Percentiles rank a stretch among this genome's conserved stretches.
Evolutionary conservation across 2,329 filamentous ascomycete species (phyloP).

Genomic region (Westerdykella sp.): DNA sequence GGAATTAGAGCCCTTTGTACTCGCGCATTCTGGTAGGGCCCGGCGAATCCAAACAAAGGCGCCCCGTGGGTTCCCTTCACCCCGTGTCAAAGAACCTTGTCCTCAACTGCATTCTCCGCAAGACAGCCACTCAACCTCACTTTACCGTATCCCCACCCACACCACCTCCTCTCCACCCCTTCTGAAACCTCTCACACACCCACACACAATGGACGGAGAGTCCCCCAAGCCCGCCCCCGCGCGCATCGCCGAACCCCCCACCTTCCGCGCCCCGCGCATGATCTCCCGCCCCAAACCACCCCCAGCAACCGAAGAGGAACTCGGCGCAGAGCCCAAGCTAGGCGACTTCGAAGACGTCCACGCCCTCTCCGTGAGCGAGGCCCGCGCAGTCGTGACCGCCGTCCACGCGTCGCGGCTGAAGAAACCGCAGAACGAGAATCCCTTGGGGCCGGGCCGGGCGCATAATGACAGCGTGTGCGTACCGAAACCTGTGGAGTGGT

Average conservation of each 20-base stretch:
- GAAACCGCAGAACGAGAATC: constrained; percentile 57
- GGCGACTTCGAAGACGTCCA: constrained; percentile 92
- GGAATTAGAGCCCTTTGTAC: too few species aligned
- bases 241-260: constrained; percentile 12
- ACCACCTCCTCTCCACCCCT: not conserved
- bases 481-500: not conserved
- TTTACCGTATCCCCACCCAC: not conserved
- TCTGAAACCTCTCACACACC: too few species aligned
- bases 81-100: too few species aligned
- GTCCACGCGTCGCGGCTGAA: constrained; percentile 74
- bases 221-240: constrained; percentile 27
- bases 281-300: constrained; percentile 52
- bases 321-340: constrained; percentile 70
- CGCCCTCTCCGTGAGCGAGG: constrained; percentile 86
- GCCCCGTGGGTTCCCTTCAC: too few species aligned
- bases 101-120: too few species aligned
- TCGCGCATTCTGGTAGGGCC: too few species aligned
- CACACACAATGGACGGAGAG: constrained; percentile 23
- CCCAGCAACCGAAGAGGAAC: constrained; percentile 77
- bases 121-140: not conserved
- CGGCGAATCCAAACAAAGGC: too few species aligned
- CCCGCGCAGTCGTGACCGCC: constrained; percentile 84
- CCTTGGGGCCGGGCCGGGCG: constrained; percentile 78
- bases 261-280: constrained; percentile 29
- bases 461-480: constrained; percentile 37